Evolutionary conservation across 352 stramenopile genomes (phyloP).

Genomic region (Phytophthora europaea): DNA sequence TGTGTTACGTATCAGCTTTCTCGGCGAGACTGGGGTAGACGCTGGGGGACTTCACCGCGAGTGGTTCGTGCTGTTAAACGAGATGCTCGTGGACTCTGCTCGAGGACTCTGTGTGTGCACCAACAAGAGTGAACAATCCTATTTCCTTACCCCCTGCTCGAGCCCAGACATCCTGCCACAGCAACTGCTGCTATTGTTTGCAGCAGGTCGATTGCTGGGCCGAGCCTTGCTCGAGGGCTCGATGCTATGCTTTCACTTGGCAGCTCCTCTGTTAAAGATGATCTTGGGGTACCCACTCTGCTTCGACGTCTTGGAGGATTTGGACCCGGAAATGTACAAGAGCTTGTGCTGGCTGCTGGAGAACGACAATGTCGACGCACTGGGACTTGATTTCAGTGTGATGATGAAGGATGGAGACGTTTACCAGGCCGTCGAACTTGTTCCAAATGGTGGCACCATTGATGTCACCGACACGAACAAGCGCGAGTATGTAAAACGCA

Average conservation of each 20-base stretch:
- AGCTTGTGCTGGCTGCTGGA: conserved; percentile 65
- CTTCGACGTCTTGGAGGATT: conserved; percentile 89
- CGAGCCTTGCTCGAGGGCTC: conserved; percentile 80
- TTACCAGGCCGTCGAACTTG: conserved; percentile 38
- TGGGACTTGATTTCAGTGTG: conserved; percentile 59
- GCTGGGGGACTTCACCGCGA: conserved; percentile 74
- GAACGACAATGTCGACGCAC: conserved; percentile 43
- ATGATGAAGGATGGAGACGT: conserved; percentile 28
- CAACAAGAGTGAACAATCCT: conserved; percentile 49
- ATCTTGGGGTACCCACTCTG: conserved; percentile 92
- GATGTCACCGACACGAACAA: conserved; percentile 94
- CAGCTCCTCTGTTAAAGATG: conserved; percentile 94
- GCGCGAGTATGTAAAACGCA: conserved; percentile 88
- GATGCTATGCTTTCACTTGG: conserved; percentile 91
- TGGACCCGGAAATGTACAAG: conserved; percentile 44
- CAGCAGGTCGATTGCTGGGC: conserved; percentile 47
- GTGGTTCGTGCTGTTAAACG: conserved; percentile 74
- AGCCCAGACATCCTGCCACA: conserved; percentile 26
- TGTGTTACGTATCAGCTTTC: conserved; percentile 61
- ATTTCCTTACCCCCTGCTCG: conserved; percentile 46
- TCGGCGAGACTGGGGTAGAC: conserved; percentile 67
- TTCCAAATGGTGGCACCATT: conserved; percentile 45
- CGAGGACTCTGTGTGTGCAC: conserved; percentile 37
- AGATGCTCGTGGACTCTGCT: conserved; percentile 34
- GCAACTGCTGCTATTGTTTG: conserved; percentile 44